Conservation (phyloP, 345 rosid species). For the Rubroshorea leprosula region DNA sequence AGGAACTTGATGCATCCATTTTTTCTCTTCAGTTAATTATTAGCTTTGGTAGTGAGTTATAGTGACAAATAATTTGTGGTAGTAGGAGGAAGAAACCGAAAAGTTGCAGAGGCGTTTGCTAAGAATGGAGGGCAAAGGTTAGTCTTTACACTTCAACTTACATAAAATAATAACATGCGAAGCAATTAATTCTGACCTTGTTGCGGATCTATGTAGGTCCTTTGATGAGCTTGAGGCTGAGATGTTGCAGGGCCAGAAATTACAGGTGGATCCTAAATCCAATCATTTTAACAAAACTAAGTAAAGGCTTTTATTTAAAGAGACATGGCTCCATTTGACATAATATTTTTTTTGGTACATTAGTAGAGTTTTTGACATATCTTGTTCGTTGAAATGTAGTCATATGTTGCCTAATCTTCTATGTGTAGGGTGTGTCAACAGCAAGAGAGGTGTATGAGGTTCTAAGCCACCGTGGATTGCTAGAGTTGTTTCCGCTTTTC, state of each 20-base stretch:
- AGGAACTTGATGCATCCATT: constrained; percentile 24
- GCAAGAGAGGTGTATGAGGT: constrained; percentile 88
- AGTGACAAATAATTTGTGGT: constrained; percentile 20
- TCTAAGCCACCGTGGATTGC: constrained; percentile 70
- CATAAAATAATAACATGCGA: neutral
- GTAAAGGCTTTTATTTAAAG: too few relatives aligned
- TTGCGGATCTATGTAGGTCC: constrained; percentile 45
- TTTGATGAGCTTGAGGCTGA: constrained; percentile 95
- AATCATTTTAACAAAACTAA: too few relatives aligned
- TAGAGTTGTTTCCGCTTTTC: constrained; percentile 75
- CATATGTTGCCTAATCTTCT: constrained; percentile 1
- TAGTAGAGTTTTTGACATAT: neutral
- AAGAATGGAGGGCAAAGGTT: constrained; percentile 76
- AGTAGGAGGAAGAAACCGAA: constrained; percentile 89
- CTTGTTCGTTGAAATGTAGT: neutral
- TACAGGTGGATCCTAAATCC: constrained; percentile 54
- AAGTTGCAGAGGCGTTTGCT: constrained; percentile 91
- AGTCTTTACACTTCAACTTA: constrained; percentile 10
- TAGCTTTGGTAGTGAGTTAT: constrained; percentile 2
- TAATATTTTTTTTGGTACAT: too few relatives aligned
- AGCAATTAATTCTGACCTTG: constrained; percentile 8
- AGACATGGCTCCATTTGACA: too few relatives aligned
- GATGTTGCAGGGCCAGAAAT: constrained; percentile 90
- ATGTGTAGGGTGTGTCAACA: constrained; percentile 71
- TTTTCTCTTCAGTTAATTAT: neutral